A percentile compares a stretch with the other conserved stretches of the same genome.
Evolutionary conservation across 495 filamentous ascomycete genomes (phyloP).

Genomic region (Xylaria scruposa): DNA sequence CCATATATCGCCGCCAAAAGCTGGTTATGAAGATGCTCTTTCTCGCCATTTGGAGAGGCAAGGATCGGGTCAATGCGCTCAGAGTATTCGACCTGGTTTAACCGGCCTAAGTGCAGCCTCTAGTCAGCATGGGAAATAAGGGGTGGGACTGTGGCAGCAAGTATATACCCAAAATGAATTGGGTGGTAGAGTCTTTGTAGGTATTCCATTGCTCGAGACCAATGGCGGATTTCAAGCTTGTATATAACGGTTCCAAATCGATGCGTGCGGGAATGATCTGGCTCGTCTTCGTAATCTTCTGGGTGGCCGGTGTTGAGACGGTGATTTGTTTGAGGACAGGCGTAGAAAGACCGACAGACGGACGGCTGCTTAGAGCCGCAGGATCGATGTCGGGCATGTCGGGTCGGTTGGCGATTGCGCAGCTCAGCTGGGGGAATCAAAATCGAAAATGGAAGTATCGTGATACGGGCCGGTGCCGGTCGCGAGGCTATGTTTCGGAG

Average conservation of each 20-base stretch:
- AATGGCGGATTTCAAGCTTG: slow-evolving; percentile 79
- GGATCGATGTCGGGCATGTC: slow-evolving; percentile 85
- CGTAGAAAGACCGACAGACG: slow-evolving; percentile 65
- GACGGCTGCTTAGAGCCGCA: slow-evolving; percentile 78
- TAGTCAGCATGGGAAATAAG: slow-evolving; percentile 31
- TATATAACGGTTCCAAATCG: slow-evolving; percentile 89
- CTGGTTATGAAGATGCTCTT: slow-evolving; percentile 87
- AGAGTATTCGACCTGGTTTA: slow-evolving; percentile 85
- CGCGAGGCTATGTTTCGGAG: slow-evolving; percentile 27
- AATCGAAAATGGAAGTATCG: slow-evolving; percentile 16
- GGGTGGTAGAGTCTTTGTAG: slow-evolving; percentile 83
- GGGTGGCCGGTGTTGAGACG: slow-evolving; percentile 59
- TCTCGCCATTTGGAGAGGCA: slow-evolving; percentile 71
- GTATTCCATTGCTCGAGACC: slow-evolving; percentile 80
- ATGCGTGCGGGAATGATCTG: slow-evolving; percentile 75
- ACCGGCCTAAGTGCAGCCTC: slow-evolving; percentile 63
- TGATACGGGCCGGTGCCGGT: slow-evolving; percentile 29
- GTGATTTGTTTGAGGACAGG: slow-evolving; percentile 68
- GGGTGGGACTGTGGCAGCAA: slow-evolving; percentile 29
- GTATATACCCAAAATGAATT: slow-evolving; percentile 80
- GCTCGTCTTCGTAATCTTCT: slow-evolving; percentile 69
- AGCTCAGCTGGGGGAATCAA: slow-evolving; percentile 19
- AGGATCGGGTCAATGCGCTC: slow-evolving; percentile 74
- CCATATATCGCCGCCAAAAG: slow-evolving; percentile 83
- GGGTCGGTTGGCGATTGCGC: slow-evolving; percentile 22